Conservation (phyloP, 164 flowering plant genomes). For the Cinnamomum micranthum region DNA sequence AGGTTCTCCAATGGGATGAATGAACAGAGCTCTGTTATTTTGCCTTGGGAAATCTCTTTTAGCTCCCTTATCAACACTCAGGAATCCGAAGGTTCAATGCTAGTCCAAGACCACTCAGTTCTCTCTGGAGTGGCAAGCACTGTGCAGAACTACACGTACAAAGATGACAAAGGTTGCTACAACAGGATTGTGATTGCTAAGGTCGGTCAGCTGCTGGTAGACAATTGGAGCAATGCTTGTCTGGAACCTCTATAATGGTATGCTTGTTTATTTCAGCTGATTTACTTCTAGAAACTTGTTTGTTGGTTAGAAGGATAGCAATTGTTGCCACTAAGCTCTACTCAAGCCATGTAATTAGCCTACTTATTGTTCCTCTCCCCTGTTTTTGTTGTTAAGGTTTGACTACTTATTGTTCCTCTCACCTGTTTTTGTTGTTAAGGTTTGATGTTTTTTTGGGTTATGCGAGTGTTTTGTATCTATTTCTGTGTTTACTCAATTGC, state of each 20-base stretch:
- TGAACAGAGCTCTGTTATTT: too few relatives aligned
- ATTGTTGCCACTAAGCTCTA: background rate
- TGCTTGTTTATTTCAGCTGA: constrained; percentile 18
- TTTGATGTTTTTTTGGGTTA: background rate
- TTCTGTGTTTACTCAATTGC: background rate
- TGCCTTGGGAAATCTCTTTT: too few relatives aligned
- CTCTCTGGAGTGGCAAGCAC: too few relatives aligned
- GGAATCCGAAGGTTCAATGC: too few relatives aligned
- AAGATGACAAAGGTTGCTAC: too few relatives aligned
- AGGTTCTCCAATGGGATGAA: too few relatives aligned
- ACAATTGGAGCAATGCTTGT: constrained; percentile 11
- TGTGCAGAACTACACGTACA: too few relatives aligned
- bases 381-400: too few relatives aligned
- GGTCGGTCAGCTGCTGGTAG: constrained; percentile 33
- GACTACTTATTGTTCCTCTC: background rate
- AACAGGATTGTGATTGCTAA: constrained; percentile 30
- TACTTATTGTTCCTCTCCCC: too few relatives aligned
- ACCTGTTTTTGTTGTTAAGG: background rate
- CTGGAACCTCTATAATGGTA: background rate
- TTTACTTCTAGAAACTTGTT: background rate
- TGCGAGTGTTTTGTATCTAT: background rate
- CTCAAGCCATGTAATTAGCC: background rate
- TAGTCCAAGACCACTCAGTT: too few relatives aligned
- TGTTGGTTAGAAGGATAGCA: background rate
- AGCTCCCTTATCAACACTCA: too few relatives aligned